Percentiles rank a stretch among this genome's conserved stretches.
Conservation (phyloP, 345 rosid genomes). For the Eucalyptus rudis region DNA sequence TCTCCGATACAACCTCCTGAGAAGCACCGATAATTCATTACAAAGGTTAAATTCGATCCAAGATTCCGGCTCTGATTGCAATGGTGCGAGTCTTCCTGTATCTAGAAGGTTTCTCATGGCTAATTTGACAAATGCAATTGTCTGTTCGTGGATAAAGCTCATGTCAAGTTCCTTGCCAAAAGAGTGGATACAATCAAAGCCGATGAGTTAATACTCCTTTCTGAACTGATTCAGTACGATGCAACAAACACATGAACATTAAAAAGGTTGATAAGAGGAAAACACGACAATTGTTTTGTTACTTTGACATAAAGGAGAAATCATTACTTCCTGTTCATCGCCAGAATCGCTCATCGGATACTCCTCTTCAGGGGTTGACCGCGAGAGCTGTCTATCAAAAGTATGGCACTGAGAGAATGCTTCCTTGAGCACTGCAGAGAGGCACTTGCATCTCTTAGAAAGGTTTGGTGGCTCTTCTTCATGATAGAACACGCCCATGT, state of each 20-base stretch:
- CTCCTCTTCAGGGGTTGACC: conserved; percentile 20
- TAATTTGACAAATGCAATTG: background rate
- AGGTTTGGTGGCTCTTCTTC: conserved; percentile 20
- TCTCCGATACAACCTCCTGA: conserved; percentile 59
- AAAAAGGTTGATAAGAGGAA: background rate
- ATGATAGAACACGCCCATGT: conserved; percentile 46
- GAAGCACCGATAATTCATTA: background rate
- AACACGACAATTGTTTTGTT: background rate
- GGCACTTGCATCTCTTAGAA: conserved; percentile 33
- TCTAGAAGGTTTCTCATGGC: background rate
- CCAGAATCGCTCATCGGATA: conserved; percentile 11
- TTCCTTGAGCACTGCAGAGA: conserved; percentile 30
- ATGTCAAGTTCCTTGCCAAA: background rate
- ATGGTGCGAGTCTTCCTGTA: background rate
- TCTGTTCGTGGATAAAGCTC: background rate
- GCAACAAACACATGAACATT: background rate
- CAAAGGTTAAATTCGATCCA: background rate
- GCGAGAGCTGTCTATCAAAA: conserved; percentile 17
- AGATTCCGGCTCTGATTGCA: background rate
- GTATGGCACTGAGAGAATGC: conserved; percentile 36
- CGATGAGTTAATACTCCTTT: background rate
- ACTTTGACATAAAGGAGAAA: background rate
- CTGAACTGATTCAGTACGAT: background rate
- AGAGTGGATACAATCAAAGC: background rate
- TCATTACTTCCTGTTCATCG: conserved; percentile 34